These are phyloP conservation scores for Eucalyptus cloeziana DNA, from an alignment of 345 rosid genomes.

Conservation along the genomic window DNA sequence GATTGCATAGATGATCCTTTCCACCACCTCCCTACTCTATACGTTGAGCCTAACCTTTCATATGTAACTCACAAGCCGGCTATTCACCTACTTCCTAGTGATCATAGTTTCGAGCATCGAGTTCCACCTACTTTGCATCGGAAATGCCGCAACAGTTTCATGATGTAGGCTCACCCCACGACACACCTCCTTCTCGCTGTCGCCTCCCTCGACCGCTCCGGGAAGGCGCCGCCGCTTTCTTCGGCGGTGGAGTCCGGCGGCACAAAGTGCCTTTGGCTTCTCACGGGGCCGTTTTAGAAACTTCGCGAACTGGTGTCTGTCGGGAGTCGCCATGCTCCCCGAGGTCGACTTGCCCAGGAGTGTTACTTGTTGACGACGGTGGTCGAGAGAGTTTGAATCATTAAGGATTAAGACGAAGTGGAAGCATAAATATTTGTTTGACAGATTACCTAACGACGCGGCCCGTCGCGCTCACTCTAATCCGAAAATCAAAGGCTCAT, in stretches of 20 bases:
- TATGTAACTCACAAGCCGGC: rapidly evolving
- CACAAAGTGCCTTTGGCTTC: too few species aligned
- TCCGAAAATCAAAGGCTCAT: background rate
- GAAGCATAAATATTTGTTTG: background rate
- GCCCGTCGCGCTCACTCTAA: background rate
- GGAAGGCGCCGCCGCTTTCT: background rate
- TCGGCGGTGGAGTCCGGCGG: background rate
- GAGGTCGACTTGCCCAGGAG: background rate
- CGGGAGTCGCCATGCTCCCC: too few species aligned
- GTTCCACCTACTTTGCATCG: background rate
- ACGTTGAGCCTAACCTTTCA: too few species aligned
- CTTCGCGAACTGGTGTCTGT: too few species aligned
- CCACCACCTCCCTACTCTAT: too few species aligned
- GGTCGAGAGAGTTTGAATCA: background rate
- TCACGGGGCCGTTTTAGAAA: too few species aligned
- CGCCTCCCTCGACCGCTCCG: background rate
- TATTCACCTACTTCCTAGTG: background rate
- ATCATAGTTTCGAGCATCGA: too few species aligned
- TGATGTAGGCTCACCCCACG: background rate
- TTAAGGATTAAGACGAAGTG: background rate
- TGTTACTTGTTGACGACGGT: background rate
- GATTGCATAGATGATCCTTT: too few species aligned
- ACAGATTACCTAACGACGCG: background rate
- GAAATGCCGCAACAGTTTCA: background rate
- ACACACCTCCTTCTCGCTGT: background rate